phyloP scores from a whole-genome alignment of 73 alveolate species.

The Paramecium caudatum region DNA sequence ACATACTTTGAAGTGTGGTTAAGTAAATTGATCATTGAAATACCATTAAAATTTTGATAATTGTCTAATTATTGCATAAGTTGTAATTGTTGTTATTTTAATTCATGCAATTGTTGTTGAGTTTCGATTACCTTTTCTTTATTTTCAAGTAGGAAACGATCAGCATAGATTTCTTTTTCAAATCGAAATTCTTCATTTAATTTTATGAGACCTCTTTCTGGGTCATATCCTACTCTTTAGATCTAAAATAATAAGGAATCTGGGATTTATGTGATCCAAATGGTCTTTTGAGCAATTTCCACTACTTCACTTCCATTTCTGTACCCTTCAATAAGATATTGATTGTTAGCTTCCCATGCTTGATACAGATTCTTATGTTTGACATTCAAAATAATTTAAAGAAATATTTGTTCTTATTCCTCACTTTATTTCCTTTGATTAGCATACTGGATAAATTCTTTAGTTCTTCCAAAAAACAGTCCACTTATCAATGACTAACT shows the following conservation, averaged over 20 bases:
- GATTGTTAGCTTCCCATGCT: slow-evolving; percentile 65
- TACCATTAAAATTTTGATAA: background rate
- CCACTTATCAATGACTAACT: slow-evolving; percentile 1
- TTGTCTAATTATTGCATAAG: background rate
- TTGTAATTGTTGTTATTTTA: background rate
- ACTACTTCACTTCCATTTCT: slow-evolving; percentile 20
- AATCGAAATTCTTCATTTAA: slow-evolving; percentile 43
- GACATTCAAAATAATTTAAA: slow-evolving; percentile 50
- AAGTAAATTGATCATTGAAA: slow-evolving; percentile 10
- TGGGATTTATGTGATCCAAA: slow-evolving; percentile 59
- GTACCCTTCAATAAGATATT: slow-evolving; percentile 3
- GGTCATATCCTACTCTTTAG: slow-evolving; percentile 61
- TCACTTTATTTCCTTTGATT: slow-evolving; percentile 3
- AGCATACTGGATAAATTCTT: slow-evolving; percentile 9
- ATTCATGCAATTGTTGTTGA: background rate
- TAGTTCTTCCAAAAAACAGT: slow-evolving; percentile 40
- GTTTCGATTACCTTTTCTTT: slow-evolving; percentile 38
- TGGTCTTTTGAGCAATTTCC: slow-evolving; percentile 44
- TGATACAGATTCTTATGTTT: slow-evolving; percentile 18
- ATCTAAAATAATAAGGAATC: slow-evolving; percentile 53
- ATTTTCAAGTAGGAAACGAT: slow-evolving; percentile 45
- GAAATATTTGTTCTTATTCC: slow-evolving; percentile 34
- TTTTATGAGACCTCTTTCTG: slow-evolving; percentile 58
- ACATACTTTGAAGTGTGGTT: background rate
- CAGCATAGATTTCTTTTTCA: slow-evolving; percentile 65